These are phyloP conservation scores for Oryza rufipogon DNA, from an alignment of 176 grass and related monocot species.

Conservation along the genomic window DNA sequence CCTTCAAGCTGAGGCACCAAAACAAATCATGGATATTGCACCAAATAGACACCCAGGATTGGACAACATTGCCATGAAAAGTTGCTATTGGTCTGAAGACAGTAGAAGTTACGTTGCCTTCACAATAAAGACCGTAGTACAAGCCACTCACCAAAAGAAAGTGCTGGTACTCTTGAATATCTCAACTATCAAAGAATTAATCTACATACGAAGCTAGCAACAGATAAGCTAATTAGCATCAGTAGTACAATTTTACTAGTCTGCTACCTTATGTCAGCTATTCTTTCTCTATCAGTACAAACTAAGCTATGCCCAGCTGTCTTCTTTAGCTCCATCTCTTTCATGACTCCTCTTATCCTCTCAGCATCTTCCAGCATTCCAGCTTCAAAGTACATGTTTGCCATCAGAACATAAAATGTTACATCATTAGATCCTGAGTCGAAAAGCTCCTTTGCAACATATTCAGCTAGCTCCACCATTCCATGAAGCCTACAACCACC, in stretches of 20 bases:
- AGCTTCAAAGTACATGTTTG: constrained; percentile 61
- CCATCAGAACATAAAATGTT: constrained; percentile 56
- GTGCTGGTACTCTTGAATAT: neutral
- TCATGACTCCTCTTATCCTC: constrained; percentile 47
- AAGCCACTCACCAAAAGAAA: neutral
- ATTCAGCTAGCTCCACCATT: constrained; percentile 62
- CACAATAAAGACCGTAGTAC: neutral
- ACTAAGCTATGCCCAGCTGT: constrained; percentile 49
- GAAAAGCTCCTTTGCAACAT: constrained; percentile 46
- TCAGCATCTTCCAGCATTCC: constrained; percentile 60
- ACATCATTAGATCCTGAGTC: constrained; percentile 40
- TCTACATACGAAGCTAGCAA: neutral
- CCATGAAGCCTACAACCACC: constrained; percentile 63
- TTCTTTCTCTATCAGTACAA: constrained; percentile 33
- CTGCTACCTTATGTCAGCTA: constrained; percentile 24
- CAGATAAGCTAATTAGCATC: constrained; percentile 8
- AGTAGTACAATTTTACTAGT: neutral
- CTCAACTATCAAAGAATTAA: neutral
- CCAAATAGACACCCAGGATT: too few relatives aligned
- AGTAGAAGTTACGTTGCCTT: neutral
- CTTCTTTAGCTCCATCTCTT: constrained; percentile 65
- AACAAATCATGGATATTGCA: neutral
- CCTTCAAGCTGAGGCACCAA: neutral
- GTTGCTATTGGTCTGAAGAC: neutral
- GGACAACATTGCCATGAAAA: neutral